Base-by-base conservation (phyloP, 768 basidiomycete genomes). In the Leccinum incarnatum region DNA sequence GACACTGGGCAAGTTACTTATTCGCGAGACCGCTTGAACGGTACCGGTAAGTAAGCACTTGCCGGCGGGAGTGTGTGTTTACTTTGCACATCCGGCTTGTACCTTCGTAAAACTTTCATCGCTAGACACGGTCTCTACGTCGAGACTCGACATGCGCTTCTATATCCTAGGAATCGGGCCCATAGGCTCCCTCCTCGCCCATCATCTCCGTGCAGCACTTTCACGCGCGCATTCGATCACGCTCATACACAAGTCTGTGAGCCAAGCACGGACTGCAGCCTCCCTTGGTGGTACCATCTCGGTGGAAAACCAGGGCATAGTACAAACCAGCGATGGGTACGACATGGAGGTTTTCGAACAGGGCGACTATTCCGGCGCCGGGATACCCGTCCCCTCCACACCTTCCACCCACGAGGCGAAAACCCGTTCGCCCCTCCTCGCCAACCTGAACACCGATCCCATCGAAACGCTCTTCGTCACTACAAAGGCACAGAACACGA, bases 391-490 rank as follows among this genome's bases (percentile, higher is more conserved):
- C 50, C 58, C 65, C 29, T 59, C 62, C 17, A 58, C 40, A n/a
- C 58, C 51, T 47, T 57, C 66, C 36, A 32, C 27, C 48, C 53
- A 64, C 40, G 59, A 59, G 21, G 53, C 34, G 55, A 61, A 36
- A 61, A 63, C 23, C 54, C 59, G 51, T 60, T 65, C 58, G 14
- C 64, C 67, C 27, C n/a, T 57, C 9, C 23, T 27, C 32, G 45
- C 56, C 19, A 63, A 64, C 48, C 40, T 62, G 12, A 63, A 68
- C 34, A 69, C 65, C 5, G 66, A 65, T 29, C 62, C 54, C 30
- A 96, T 97, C 65, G 80, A 88, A 29, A 86, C 91, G 1, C 82
- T 99, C 55, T 78, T 98, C 71, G 81, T 98, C 60, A 83, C 91
- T 45, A 83, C 90, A 55, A 96, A 95, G 71, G 88, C 92, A 1